Base-by-base conservation (phyloP, 2,329 filamentous ascomycete species). In the Fusarium sp. region DNA sequence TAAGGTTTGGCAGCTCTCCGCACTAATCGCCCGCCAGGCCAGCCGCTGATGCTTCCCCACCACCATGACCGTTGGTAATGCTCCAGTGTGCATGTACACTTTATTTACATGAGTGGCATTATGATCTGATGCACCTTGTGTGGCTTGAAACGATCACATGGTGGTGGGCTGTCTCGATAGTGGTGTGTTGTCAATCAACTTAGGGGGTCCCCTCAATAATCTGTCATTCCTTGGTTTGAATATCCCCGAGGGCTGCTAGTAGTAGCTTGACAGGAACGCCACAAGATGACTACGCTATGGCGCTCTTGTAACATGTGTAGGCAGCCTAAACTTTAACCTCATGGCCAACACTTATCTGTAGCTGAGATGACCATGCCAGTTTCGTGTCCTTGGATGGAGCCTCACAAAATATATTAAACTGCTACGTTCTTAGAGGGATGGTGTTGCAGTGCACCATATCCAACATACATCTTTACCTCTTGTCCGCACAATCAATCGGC, bases 301-400 rank as follows among this genome's bases (percentile, higher is more conserved):
- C 2, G 4, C 8, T 50, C 14, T 50, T n/a, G 11, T 48, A 22
- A 17, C 9, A 10, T n/a, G 5, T 4, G 14, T 6, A 3, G 26
- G 4, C 4, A 30, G 14, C 14, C 13, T 30, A 17, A 48, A n/a
- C 10, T 22, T 30, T n/a, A 48, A 17, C 1, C 14, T 17, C 1
- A 14, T 8, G 28, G 11, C 5, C 3, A 32, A 0, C 15, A 22
- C 7, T 13, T 4, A 15, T 47, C 6, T 11, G 8, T 3, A 20
- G 11, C 7, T 17, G 11, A 30, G 11, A 34, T 24, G 4, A 14
- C 4, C 6, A 24, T 34, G n/a, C 0, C 8, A 14, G 22, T 24
- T 34, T 11, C 8, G 12, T 51, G 22, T 14, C n/a, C 6, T 15
- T 0, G 6, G 18, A 24, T 24, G n/a, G 17, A 4, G 9, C 4